Conservation (phyloP, 2,329 filamentous ascomycete genomes). For the Botrytis medusae region DNA sequence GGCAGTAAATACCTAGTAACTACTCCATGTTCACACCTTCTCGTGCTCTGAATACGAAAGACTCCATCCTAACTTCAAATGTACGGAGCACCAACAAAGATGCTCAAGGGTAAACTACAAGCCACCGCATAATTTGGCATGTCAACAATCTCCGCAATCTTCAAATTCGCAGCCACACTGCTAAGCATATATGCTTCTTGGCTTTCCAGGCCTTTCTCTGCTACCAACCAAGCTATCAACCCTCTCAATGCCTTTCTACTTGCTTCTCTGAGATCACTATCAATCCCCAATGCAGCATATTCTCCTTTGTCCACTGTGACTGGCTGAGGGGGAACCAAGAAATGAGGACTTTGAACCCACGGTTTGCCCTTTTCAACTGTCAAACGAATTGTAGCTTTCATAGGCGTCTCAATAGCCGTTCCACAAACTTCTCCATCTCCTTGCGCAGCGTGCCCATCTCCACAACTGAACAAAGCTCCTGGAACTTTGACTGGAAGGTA, state of each 20-base stretch:
- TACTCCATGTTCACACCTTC: neutral
- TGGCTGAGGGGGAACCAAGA: conserved; percentile 27
- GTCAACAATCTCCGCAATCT: conserved; percentile 53
- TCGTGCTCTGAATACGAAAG: neutral
- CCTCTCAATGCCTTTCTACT: conserved; percentile 49
- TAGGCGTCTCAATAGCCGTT: conserved; percentile 56
- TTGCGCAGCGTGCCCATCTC: conserved; percentile 55
- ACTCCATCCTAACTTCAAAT: conserved; percentile 13
- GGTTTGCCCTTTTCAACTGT: conserved; percentile 48
- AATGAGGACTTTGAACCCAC: conserved; percentile 51
- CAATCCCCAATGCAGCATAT: conserved; percentile 50
- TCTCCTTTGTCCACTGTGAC: conserved; percentile 44
- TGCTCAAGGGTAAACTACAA: conserved; percentile 49
- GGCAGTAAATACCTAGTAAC: neutral
- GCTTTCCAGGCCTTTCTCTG: conserved; percentile 47
- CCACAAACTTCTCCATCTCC: conserved; percentile 56
- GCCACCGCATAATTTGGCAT: conserved; percentile 55
- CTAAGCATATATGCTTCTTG: conserved; percentile 54
- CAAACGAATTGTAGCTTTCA: conserved; percentile 50
- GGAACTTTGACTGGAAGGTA: conserved; percentile 51
- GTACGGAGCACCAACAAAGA: conserved; percentile 43
- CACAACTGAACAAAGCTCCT: conserved; percentile 54
- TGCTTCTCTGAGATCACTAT: conserved; percentile 49
- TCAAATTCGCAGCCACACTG: conserved; percentile 51
- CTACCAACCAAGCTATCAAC: conserved; percentile 51